phyloP scores from a whole-genome alignment of 441 rosid species.

The Croton laevigatus region DNA sequence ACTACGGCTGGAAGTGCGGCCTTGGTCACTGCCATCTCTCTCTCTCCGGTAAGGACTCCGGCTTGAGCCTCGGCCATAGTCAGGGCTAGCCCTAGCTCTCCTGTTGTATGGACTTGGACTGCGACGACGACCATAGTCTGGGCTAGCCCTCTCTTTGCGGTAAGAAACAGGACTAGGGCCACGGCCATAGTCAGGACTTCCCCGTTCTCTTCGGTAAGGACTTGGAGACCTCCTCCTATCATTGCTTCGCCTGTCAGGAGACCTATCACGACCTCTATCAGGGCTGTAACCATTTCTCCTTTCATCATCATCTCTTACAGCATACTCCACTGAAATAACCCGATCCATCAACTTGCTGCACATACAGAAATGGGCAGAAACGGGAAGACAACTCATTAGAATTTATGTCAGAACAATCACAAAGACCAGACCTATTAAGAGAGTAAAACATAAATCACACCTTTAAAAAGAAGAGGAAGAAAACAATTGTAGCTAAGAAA shows the following conservation, averaged over 20 bases:
- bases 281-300: slow-evolving; percentile 68
- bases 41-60: slow-evolving; percentile 52
- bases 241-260: slow-evolving; percentile 55
- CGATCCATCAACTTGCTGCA: slow-evolving; percentile 89
- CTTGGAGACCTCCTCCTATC: slow-evolving; percentile 71
- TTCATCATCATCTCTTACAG: slow-evolving; percentile 81
- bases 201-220: slow-evolving; percentile 81
- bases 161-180: slow-evolving; percentile 56
- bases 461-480: neutral
- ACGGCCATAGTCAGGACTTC: slow-evolving; percentile 86
- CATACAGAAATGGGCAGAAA: neutral
- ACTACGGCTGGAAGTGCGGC: slow-evolving; percentile 37
- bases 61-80: slow-evolving; percentile 45
- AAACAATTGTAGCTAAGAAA: slow-evolving; percentile 8
- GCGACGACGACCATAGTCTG: slow-evolving; percentile 60
- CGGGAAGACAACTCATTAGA: neutral
- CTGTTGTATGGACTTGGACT: slow-evolving; percentile 53
- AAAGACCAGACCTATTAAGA: neutral
- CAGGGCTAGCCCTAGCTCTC: slow-evolving; percentile 47
- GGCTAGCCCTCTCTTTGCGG: slow-evolving; percentile 56
- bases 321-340: slow-evolving; percentile 92
- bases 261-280: slow-evolving; percentile 67
- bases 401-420: neutral
- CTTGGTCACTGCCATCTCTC: slow-evolving; percentile 42
- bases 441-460: neutral